phyloP scores from a whole-genome alignment of 2,329 filamentous ascomycete genomes.

The Cladorrhinum sp. region DNA sequence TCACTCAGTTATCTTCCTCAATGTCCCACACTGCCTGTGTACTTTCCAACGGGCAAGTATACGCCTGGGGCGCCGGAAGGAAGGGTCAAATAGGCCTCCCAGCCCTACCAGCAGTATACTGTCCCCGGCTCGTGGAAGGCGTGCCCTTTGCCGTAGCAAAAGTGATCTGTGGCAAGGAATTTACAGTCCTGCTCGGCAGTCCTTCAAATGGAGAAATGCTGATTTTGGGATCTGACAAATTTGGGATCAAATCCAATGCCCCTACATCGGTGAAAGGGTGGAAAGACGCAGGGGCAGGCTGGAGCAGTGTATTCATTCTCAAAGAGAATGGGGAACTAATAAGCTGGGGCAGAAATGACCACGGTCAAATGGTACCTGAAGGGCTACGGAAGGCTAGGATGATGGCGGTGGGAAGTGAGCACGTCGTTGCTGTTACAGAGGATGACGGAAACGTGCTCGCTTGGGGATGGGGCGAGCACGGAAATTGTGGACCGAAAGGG shows the following conservation, averaged over 20 bases:
- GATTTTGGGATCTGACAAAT: constrained; percentile 75
- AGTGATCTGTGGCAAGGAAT: constrained; percentile 79
- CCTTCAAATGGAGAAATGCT: constrained; percentile 55
- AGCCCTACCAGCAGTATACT: constrained; percentile 47
- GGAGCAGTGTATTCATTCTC: constrained; percentile 77
- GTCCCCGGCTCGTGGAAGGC: constrained; percentile 59
- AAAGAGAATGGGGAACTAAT: constrained; percentile 56
- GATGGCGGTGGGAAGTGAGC: constrained; percentile 87
- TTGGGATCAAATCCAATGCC: constrained; percentile 57
- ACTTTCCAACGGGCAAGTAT: constrained; percentile 71
- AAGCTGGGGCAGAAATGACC: constrained; percentile 82
- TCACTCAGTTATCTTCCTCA: constrained; percentile 67
- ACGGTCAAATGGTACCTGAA: constrained; percentile 71
- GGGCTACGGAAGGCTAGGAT: constrained; percentile 55
- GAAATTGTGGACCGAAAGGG: constrained; percentile 82
- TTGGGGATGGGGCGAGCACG: constrained; percentile 98
- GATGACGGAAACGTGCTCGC: constrained; percentile 65
- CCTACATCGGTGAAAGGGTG: constrained; percentile 55
- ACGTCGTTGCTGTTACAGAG: constrained; percentile 69
- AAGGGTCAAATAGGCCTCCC: constrained; percentile 77
- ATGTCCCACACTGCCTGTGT: constrained; percentile 77
- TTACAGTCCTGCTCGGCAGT: constrained; percentile 68
- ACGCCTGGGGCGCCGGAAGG: constrained; percentile 83
- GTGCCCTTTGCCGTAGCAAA: constrained; percentile 60
- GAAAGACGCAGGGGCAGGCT: constrained; percentile 71